These are phyloP conservation scores for Carex myosuroides DNA, from an alignment of 176 grass and related monocot species.

Conservation along the genomic window DNA sequence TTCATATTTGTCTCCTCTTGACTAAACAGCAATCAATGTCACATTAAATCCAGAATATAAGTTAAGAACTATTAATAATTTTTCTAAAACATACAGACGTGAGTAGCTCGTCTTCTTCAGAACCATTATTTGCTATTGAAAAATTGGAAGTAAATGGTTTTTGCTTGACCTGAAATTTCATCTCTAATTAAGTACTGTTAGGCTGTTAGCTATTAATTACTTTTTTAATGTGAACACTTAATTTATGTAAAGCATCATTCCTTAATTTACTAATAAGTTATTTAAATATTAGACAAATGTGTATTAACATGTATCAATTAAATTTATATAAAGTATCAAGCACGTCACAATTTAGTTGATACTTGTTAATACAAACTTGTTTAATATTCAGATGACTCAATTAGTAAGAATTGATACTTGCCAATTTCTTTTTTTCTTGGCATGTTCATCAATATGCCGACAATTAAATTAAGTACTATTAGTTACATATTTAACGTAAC, in stretches of 20 bases:
- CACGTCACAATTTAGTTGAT: too few relatives aligned
- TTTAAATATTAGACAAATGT: background rate
- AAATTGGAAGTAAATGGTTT: background rate
- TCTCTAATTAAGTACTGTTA: background rate
- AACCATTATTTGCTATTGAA: slow-evolving; percentile 12
- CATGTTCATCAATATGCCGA: too few relatives aligned
- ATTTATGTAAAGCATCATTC: background rate
- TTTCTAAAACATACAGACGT: slow-evolving; percentile 19
- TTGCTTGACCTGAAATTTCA: background rate
- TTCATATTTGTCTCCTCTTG: slow-evolving; percentile 1
- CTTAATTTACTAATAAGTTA: background rate
- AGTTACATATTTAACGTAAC: too few relatives aligned
- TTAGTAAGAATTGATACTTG: too few relatives aligned
- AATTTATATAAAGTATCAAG: background rate
- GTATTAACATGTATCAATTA: background rate
- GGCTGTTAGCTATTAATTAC: background rate
- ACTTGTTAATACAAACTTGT: too few relatives aligned
- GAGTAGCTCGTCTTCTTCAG: slow-evolving; percentile 5
- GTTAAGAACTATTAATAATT: background rate
- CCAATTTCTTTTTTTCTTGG: too few relatives aligned
- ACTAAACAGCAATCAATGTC: slow-evolving; percentile 14
- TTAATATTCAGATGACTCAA: too few relatives aligned
- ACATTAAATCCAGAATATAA: background rate
- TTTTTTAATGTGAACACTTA: background rate
- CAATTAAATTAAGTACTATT: too few relatives aligned